Percentiles rank a stretch among this genome's conserved stretches.
These are phyloP conservation scores for Fusarium secorum DNA, from an alignment of 2,329 filamentous ascomycete genomes.

Conservation along the genomic window DNA sequence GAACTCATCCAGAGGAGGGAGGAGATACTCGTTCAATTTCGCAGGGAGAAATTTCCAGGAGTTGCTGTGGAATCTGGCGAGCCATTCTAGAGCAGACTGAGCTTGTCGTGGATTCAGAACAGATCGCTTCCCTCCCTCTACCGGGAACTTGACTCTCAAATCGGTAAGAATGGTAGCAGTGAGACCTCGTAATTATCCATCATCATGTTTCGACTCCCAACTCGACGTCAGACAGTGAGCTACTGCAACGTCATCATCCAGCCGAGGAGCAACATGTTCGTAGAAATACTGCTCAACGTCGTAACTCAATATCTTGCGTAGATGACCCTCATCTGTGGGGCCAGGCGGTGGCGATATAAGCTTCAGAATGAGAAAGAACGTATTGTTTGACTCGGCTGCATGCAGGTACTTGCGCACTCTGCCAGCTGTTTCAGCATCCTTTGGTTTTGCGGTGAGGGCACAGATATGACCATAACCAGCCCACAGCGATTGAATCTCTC, in stretches of 20 bases:
- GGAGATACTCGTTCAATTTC: conserved; percentile 49
- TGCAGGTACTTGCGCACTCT: conserved; percentile 10
- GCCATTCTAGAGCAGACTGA: conserved; percentile 65
- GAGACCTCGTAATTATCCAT: conserved; percentile 48
- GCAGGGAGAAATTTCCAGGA: conserved; percentile 54
- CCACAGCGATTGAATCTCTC: conserved; percentile 56
- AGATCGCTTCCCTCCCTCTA: conserved; percentile 63
- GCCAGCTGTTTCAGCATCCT: conserved; percentile 26
- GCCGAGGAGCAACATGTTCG: conserved; percentile 58
- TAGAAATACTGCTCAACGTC: conserved; percentile 74
- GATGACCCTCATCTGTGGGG: conserved; percentile 64
- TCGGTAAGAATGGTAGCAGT: conserved; percentile 67
- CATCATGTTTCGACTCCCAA: conserved; percentile 23
- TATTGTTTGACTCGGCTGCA: conserved; percentile 14
- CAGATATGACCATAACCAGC: conserved; percentile 65
- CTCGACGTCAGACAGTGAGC: conserved; percentile 60
- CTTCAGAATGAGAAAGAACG: conserved; percentile 62
- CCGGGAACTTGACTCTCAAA: conserved; percentile 59
- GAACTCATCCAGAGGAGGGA: conserved; percentile 65
- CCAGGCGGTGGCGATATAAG: conserved; percentile 59
- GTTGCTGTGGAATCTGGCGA: conserved; percentile 66
- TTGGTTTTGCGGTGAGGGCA: conserved; percentile 56
- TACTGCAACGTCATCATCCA: conserved; percentile 56
- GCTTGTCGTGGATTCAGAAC: conserved; percentile 58
- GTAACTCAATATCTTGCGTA: conserved; percentile 72